Evolutionary conservation across 208 protist species (phyloP).

Genomic region (Crithidia mellificae): DNA sequence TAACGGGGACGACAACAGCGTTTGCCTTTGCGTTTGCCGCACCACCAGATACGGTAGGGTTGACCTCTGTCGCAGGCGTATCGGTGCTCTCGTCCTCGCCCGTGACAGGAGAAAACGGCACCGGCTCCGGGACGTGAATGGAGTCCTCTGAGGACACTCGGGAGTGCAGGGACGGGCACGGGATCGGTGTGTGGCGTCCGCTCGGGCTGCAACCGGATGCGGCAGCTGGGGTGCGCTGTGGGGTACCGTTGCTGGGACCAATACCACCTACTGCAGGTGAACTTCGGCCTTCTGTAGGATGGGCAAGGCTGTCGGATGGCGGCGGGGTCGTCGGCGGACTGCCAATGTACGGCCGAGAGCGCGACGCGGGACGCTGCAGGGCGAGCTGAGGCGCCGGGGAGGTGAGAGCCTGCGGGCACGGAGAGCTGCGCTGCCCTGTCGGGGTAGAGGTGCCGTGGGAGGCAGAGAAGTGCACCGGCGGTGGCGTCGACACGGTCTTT

Average conservation of each 20-base stretch:
- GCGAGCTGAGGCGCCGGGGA: background rate
- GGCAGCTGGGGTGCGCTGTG: background rate
- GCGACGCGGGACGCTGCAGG: conserved; percentile 11
- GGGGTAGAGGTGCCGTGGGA: background rate
- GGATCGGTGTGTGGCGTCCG: background rate
- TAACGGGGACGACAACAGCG: background rate
- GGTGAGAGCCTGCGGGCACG: conserved; percentile 4
- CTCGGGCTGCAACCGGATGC: conserved; percentile 1
- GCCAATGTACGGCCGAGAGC: background rate
- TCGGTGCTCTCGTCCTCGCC: background rate
- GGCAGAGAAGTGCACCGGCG: background rate
- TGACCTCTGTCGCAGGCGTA: too few relatives aligned
- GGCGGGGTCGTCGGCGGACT: background rate
- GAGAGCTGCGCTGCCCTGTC: background rate
- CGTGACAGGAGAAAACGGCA: background rate
- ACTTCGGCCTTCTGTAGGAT: too few relatives aligned
- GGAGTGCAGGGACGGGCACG: background rate
- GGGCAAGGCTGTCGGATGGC: too few relatives aligned
- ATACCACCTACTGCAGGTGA: too few relatives aligned
- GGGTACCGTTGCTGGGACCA: too few relatives aligned
- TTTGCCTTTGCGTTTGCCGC: too few relatives aligned
- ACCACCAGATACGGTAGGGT: too few relatives aligned
- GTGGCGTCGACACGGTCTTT: too few relatives aligned
- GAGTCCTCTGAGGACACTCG: conserved; percentile 3
- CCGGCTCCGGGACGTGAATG: background rate